Evolutionary conservation across 768 basidiomycete species (phyloP), one percentile per base, ranked within the genome.

Genomic region (Agaricus sinodeliciosus): DNA sequence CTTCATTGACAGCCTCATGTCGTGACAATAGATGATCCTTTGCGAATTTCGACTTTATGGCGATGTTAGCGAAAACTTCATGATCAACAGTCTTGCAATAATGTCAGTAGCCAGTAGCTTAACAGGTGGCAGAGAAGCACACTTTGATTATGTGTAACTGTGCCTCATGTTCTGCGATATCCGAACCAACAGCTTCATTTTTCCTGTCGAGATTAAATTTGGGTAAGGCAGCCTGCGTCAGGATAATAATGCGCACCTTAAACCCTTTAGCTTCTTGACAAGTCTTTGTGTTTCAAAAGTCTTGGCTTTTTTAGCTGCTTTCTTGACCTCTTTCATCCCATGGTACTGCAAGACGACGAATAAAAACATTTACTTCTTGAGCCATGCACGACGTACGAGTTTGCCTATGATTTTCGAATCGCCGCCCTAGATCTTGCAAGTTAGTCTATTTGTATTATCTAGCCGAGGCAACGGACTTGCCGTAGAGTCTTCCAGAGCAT

Each of bases 251-350:
- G 51, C 72, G 47, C 57, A 88, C 88, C 86, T 71, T 26, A 84
- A 65, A 22, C 73, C 76, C 65, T 88, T 92, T 26, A 94, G 69
- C 66, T 80, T 84, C 73, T 92, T 94, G 54, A 93, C 77, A n/a
- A 86, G 67, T 63, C 85, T 87, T 65, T 85, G 88, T 0, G 79
- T 80, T 69, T 95, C 93, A 56, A 90, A 88, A 0, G 78, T 69
- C 63, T 82, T 90, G 9, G 87, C 85, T 61, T 86, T 90, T 71
- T 91, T 94, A 26, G 85, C 80, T 4, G 84, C 79, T 59, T 87
- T 87, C 57, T 78, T 77, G 8, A 88, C 77, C 58, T 87, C 85
- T 63, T 80, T 86, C 46, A 87, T 63, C 54, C 79, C 79, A 63
- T 89, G 89, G 60, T 88, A 82, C 93, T 95, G 64, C 37, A 58